A percentile compares a stretch with the other conserved stretches of the same genome.
Evolutionary conservation across 495 filamentous ascomycete species (phyloP).

Genomic region (Polyplosphaeria fusca): DNA sequence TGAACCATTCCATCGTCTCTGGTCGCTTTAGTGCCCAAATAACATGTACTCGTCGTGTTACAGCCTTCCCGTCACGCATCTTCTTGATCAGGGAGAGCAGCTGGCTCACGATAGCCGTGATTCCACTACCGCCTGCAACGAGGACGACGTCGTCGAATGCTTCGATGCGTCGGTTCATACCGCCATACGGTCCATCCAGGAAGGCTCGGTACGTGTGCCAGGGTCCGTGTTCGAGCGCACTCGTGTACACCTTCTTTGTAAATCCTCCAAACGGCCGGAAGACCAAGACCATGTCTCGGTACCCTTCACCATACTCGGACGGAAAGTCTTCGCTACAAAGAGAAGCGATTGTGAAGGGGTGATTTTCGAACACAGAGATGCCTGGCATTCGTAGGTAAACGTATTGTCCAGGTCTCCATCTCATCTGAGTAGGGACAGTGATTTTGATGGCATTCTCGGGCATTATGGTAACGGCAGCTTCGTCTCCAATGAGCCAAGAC

Average conservation of each 20-base stretch:
- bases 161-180: constrained; percentile 85
- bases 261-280: constrained; percentile 91
- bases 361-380: constrained; percentile 84
- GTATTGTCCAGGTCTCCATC: constrained; percentile 90
- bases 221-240: constrained; percentile 74
- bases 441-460: constrained; percentile 90
- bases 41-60: constrained; percentile 83
- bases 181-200: constrained; percentile 90
- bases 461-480: constrained; percentile 79
- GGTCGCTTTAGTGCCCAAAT: constrained; percentile 87
- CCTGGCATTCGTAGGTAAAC: constrained; percentile 92
- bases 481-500: constrained; percentile 81
- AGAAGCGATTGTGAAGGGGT: constrained; percentile 93
- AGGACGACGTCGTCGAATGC: constrained; percentile 91
- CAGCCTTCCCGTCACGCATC: constrained; percentile 88
- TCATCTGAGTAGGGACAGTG: constrained; percentile 87
- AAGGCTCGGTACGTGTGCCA: constrained; percentile 86
- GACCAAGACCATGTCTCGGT: constrained; percentile 82
- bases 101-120: constrained; percentile 89
- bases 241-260: constrained; percentile 72
- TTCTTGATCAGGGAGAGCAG: constrained; percentile 88
- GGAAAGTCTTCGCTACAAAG: constrained; percentile 84
- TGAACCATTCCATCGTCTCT: constrained; percentile 97
- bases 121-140: constrained; percentile 90
- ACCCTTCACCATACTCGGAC: constrained; percentile 80